Evolutionary conservation across 2,329 filamentous ascomycete genomes (phyloP).

Genomic region (Trichoderma asperellum): DNA sequence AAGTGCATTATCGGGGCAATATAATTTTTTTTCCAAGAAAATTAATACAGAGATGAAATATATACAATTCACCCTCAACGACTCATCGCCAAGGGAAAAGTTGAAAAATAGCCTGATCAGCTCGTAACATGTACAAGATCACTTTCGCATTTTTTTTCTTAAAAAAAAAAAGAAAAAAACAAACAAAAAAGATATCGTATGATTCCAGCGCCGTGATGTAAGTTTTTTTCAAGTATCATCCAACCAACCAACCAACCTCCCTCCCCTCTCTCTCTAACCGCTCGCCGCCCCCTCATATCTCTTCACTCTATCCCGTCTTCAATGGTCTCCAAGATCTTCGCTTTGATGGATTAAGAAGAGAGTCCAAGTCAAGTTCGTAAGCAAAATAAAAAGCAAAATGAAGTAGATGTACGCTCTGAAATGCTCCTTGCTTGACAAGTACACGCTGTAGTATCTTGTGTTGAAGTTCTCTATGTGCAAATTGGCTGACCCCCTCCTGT

Average conservation of each 20-base stretch:
- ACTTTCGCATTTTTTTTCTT: conserved; percentile 1
- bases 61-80: conserved; percentile 1
- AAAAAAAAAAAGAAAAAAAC: neutral
- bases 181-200: conserved; percentile 12
- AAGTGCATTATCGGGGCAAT: neutral
- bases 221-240: conserved; percentile 15
- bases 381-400: neutral
- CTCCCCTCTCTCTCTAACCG: neutral
- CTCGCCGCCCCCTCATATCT: neutral
- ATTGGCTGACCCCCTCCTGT: neutral
- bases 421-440: neutral
- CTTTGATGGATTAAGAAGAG: neutral
- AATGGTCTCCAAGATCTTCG: neutral
- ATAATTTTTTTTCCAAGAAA: neutral
- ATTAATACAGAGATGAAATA: conserved; percentile 7
- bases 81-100: neutral
- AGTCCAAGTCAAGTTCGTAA: neutral
- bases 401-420: neutral
- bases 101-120: neutral
- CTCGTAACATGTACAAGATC: neutral
- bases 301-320: neutral
- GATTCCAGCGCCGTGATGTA: conserved; percentile 1
- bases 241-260: neutral
- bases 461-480: neutral
- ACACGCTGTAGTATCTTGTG: neutral